Percentiles rank a stretch among this genome's conserved stretches.
phyloP scores from a whole-genome alignment of 805 yeast genomes.

The Candida mattraensis region DNA sequence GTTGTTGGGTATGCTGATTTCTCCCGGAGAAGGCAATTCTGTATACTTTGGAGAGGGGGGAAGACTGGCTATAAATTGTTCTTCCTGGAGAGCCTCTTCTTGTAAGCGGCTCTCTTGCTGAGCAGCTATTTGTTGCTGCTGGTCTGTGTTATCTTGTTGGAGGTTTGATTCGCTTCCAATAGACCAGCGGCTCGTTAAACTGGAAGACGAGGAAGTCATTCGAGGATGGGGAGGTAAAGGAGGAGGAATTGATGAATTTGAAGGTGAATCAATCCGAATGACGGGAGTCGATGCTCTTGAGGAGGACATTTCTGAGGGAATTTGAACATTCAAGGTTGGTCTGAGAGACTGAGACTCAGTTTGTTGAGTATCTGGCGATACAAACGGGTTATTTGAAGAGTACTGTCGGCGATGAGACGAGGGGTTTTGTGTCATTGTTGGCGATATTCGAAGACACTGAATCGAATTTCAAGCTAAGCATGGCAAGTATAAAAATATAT shows the following conservation, averaged over 20 bases:
- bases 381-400: constrained; percentile 12
- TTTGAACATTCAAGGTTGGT: constrained; percentile 8
- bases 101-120: neutral
- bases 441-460: too few species aligned
- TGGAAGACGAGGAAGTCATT: constrained; percentile 1
- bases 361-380: constrained; percentile 1
- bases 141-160: too few species aligned
- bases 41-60: constrained; percentile 36
- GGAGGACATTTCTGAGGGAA: too few species aligned
- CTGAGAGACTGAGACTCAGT: constrained; percentile 3
- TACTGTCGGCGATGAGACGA: too few species aligned
- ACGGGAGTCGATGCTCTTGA: too few species aligned
- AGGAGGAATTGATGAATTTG: constrained; percentile 13
- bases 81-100: constrained; percentile 18
- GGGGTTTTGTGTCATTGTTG: constrained; percentile 1
- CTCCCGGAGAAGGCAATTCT: constrained; percentile 25
- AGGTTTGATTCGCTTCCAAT: too few species aligned
- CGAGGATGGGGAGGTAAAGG: constrained; percentile 21
- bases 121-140: neutral
- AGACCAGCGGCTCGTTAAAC: too few species aligned
- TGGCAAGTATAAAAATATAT: too few species aligned
- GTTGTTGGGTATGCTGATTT: constrained; percentile 26
- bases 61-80: constrained; percentile 20
- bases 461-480: too few species aligned
- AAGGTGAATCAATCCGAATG: constrained; percentile 15